phyloP scores from a whole-genome alignment of 495 filamentous ascomycete genomes.

The Podospora sp. region DNA sequence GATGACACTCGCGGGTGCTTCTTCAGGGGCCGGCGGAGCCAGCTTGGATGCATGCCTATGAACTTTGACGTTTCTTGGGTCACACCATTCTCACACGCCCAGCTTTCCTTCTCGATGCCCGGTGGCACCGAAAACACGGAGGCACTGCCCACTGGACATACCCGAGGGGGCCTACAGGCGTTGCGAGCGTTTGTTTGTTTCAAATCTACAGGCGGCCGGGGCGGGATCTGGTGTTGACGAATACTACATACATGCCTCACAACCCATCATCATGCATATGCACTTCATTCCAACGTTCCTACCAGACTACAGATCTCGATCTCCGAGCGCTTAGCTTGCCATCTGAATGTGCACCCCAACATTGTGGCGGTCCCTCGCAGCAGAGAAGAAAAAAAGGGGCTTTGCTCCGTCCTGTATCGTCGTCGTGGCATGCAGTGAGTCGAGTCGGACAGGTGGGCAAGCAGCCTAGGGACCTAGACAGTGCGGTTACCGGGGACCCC shows the following conservation, averaged over 20 bases:
- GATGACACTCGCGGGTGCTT: neutral
- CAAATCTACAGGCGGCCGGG: neutral
- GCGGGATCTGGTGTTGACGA: neutral
- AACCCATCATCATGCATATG: conserved; percentile 1
- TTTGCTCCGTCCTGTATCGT: neutral
- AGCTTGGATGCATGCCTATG: neutral
- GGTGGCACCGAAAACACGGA: neutral
- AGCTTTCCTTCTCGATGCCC: neutral
- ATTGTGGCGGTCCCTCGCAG: neutral
- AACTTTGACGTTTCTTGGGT: neutral
- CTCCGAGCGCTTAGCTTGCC: neutral
- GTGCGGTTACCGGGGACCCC: neutral
- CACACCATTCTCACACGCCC: neutral
- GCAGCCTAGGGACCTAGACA: neutral
- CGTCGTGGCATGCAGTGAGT: neutral
- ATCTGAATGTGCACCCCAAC: neutral
- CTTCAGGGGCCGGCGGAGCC: neutral
- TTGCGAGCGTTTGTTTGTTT: conserved; percentile 3
- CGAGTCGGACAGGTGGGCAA: neutral
- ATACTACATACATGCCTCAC: neutral
- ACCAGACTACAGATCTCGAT: neutral
- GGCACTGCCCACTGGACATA: too few species aligned
- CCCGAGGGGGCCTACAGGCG: neutral
- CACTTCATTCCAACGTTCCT: neutral
- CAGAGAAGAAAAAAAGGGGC: neutral